A percentile compares a stretch with the other conserved stretches of the same genome.
Conservation (phyloP, 1,139 yeast genomes). For the Scheffersomyces insectosa region DNA sequence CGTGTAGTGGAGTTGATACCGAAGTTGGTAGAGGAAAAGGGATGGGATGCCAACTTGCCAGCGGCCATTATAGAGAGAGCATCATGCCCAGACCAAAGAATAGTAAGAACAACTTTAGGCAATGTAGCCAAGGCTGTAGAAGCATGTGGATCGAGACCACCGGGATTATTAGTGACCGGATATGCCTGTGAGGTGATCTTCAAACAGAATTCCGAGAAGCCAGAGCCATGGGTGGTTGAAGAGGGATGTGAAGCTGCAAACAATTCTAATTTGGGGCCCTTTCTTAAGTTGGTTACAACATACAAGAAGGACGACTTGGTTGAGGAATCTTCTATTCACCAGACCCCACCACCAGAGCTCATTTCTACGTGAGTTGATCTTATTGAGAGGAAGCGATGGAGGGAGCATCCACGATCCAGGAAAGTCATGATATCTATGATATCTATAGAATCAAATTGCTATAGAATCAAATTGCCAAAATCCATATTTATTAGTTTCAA, state of each 20-base stretch:
- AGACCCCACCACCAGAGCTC: not conserved
- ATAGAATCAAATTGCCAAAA: no score
- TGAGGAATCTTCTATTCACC: not conserved
- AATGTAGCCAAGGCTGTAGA: constrained; percentile 73
- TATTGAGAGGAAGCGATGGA: no score
- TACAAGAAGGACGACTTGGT: not conserved
- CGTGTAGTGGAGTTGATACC: constrained; percentile 70
- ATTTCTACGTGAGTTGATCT: no score
- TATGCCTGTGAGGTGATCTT: constrained; percentile 67
- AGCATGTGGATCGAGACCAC: constrained; percentile 88
- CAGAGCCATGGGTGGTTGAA: constrained; percentile 51
- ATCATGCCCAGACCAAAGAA: constrained; percentile 88
- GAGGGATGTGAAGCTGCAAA: constrained; percentile 51
- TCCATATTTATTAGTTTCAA: no score
- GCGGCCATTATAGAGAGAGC: constrained; percentile 90
- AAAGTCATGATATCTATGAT: no score
- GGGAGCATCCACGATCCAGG: no score
- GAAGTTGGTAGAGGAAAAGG: constrained; percentile 48
- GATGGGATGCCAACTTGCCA: constrained; percentile 75
- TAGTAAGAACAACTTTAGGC: constrained; percentile 70
- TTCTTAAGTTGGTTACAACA: constrained; percentile 2
- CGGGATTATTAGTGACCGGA: constrained; percentile 86
- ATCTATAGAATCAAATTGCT: no score
- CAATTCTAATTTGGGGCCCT: constrained; percentile 1
- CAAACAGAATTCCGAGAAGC: constrained; percentile 18